These are phyloP conservation scores for Amanita molliuscula DNA, from an alignment of 768 basidiomycete species.

Conservation along the genomic window DNA sequence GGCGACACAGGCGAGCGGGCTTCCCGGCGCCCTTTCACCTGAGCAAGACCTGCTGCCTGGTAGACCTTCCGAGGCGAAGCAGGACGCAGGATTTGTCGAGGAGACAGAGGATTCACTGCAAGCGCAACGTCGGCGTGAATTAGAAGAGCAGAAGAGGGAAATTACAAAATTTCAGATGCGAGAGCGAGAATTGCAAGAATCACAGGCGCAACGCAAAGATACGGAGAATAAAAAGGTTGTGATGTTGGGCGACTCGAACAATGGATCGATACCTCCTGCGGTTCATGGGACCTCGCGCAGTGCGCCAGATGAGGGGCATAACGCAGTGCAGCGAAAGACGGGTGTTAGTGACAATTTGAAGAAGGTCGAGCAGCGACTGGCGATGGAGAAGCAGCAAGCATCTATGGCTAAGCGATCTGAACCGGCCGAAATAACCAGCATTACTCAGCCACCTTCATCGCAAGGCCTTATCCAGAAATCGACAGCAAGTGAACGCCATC, in stretches of 20 bases:
- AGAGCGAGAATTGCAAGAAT: neutral
- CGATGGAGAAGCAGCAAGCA: constrained; percentile 7
- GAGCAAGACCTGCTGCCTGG: neutral
- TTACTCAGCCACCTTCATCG: neutral
- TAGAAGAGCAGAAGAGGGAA: constrained; percentile 1
- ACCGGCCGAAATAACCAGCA: neutral
- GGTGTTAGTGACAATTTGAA: neutral
- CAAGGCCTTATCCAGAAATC: neutral
- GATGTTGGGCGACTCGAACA: neutral
- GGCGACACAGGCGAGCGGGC: neutral
- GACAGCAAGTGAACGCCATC: too few species aligned
- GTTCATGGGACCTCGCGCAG: neutral
- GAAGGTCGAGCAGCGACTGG: constrained; percentile 2
- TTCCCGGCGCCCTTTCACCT: neutral
- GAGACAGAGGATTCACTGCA: neutral
- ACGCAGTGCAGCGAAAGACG: neutral
- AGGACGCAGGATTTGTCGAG: neutral
- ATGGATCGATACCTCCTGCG: too few species aligned
- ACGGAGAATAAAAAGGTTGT: neutral
- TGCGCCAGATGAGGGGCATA: too few species aligned
- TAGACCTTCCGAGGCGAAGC: neutral
- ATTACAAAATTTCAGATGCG: constrained; percentile 2
- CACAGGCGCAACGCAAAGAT: neutral
- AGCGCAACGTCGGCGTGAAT: neutral
- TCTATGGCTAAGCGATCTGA: neutral